These are phyloP conservation scores for Trichoderma virens DNA, from an alignment of 495 filamentous ascomycete species.

Conservation along the genomic window DNA sequence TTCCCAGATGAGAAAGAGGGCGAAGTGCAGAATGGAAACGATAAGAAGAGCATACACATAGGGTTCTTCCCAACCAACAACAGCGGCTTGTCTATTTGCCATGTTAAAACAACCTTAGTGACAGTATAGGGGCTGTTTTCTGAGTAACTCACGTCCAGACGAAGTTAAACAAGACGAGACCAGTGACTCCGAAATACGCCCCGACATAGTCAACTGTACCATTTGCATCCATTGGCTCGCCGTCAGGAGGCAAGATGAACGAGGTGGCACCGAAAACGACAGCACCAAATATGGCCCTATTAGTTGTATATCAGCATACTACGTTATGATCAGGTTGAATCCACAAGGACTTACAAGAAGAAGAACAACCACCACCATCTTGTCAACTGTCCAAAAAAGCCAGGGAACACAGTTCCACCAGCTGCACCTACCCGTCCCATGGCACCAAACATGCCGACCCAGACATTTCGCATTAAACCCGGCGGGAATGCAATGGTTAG, in stretches of 20 bases:
- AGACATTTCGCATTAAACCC: slow-evolving; percentile 38
- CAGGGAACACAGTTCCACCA: slow-evolving; percentile 35
- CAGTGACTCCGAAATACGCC: slow-evolving; percentile 28
- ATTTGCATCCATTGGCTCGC: slow-evolving; percentile 26
- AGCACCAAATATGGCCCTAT: slow-evolving; percentile 29
- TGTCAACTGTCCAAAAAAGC: slow-evolving; percentile 32
- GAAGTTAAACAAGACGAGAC: background rate
- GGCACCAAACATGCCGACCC: slow-evolving; percentile 43
- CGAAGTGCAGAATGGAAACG: slow-evolving; percentile 33
- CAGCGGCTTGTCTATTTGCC: slow-evolving; percentile 39
- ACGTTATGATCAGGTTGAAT: background rate
- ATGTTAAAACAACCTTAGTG: background rate
- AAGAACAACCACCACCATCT: slow-evolving; percentile 46
- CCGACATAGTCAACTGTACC: slow-evolving; percentile 44
- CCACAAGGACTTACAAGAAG: slow-evolving; percentile 29
- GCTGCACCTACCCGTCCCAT: slow-evolving; percentile 41
- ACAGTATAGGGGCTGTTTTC: background rate
- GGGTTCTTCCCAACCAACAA: slow-evolving; percentile 39
- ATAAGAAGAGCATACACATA: slow-evolving; percentile 41
- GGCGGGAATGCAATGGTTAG: slow-evolving; percentile 39
- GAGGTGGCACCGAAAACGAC: slow-evolving; percentile 25
- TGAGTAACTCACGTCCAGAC: background rate
- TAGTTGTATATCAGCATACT: background rate
- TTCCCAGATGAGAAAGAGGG: slow-evolving; percentile 41
- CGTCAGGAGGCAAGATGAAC: slow-evolving; percentile 31